Evolutionary conservation across 208 protist species (phyloP).

Genomic region (Jaenimonas drosophilae): DNA sequence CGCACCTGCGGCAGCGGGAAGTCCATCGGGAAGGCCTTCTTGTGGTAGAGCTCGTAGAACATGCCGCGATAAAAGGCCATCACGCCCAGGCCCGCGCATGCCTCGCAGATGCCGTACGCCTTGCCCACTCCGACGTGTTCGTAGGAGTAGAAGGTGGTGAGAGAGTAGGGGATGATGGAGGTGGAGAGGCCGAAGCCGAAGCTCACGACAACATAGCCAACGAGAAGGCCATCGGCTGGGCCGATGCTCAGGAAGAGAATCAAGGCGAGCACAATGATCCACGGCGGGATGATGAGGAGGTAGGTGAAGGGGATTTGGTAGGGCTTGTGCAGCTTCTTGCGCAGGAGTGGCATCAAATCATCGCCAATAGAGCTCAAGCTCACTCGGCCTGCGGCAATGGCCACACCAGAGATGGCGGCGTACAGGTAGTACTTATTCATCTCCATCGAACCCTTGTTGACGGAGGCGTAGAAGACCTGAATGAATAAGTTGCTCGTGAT

Average conservation of each 20-base stretch:
- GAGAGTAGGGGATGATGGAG: constrained; percentile 9
- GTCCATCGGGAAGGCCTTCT: constrained; percentile 5
- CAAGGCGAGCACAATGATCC: neutral
- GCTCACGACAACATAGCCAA: constrained; percentile 7
- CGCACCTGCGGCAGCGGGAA: constrained; percentile 2
- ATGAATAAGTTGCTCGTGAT: constrained; percentile 11
- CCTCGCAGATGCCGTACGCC: constrained; percentile 17
- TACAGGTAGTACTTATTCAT: constrained; percentile 7
- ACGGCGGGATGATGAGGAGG: constrained; percentile 4
- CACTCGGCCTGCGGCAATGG: constrained; percentile 7
- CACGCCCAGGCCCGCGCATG: constrained; percentile 8
- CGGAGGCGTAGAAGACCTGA: neutral
- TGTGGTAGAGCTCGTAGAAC: constrained; percentile 12
- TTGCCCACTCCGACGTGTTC: constrained; percentile 18
- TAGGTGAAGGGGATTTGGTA: neutral
- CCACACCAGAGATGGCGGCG: constrained; percentile 7
- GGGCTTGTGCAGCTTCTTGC: neutral
- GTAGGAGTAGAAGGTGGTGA: constrained; percentile 11
- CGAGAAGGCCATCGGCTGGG: neutral
- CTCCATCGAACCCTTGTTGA: neutral
- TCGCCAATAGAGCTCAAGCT: neutral
- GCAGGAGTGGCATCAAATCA: neutral
- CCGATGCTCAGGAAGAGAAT: constrained; percentile 4
- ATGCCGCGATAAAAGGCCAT: constrained; percentile 11
- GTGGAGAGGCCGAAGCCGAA: constrained; percentile 17